Percentiles rank a stretch among this genome's conserved stretches.
Evolutionary conservation across 495 filamentous ascomycete genomes (phyloP).

Genomic region (Cercophora sp.): DNA sequence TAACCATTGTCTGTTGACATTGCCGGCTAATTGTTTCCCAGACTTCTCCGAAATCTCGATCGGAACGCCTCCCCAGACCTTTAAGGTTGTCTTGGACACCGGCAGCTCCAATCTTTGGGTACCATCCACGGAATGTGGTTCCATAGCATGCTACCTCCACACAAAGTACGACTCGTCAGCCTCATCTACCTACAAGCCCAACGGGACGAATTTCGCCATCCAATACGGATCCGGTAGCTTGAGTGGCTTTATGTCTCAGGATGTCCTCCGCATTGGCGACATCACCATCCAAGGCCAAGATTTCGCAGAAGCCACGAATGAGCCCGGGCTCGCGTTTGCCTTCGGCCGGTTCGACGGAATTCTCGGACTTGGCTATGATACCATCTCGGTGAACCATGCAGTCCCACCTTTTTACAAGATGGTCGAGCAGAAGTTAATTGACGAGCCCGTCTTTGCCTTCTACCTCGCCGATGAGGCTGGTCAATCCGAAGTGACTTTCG

Average conservation of each 20-base stretch:
- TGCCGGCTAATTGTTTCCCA: constrained; percentile 29
- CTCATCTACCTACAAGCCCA: constrained; percentile 90
- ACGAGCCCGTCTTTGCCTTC: constrained; percentile 94
- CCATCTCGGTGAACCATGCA: constrained; percentile 93
- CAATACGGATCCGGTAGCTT: constrained; percentile 93
- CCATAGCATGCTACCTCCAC: constrained; percentile 98
- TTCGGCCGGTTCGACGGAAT: constrained; percentile 99
- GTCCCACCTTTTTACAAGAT: constrained; percentile 95
- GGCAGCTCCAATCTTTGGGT: constrained; percentile 99
- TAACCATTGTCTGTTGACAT: not conserved
- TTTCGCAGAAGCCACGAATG: constrained; percentile 91
- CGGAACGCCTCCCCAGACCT: constrained; percentile 85
- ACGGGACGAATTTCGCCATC: constrained; percentile 90
- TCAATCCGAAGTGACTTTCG: constrained; percentile 85
- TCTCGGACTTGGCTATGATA: constrained; percentile 89
- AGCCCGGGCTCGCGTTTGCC: constrained; percentile 95
- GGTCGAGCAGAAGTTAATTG: constrained; percentile 81
- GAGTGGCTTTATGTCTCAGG: constrained; percentile 89
- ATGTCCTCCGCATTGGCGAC: constrained; percentile 82
- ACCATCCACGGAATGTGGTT: constrained; percentile 82
- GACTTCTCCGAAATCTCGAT: constrained; percentile 96
- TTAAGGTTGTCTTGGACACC: constrained; percentile 98
- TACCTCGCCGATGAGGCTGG: constrained; percentile 76
- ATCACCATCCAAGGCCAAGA: constrained; percentile 79
- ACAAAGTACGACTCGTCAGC: constrained; percentile 88